Conservation (phyloP, 345 rosid species). For the Arabidopsis thaliana region DNA sequence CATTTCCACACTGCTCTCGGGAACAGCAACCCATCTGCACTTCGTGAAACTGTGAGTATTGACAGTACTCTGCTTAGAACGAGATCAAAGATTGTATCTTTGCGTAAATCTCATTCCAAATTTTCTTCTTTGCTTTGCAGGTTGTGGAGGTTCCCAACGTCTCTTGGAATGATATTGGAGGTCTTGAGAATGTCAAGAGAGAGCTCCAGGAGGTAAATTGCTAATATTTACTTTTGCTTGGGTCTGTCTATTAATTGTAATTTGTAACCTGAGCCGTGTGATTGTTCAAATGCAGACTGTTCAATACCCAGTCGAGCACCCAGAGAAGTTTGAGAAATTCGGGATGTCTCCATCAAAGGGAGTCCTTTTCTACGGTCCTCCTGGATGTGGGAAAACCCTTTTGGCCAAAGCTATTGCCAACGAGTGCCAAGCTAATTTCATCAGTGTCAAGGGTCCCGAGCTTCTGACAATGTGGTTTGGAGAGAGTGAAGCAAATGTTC, state of each 20-base stretch:
- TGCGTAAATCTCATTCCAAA: neutral
- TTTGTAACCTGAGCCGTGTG: slow-evolving; percentile 12
- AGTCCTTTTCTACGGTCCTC: slow-evolving; percentile 96
- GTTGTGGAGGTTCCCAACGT: slow-evolving; percentile 97
- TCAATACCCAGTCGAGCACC: slow-evolving; percentile 99
- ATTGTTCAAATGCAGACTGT: slow-evolving; percentile 69
- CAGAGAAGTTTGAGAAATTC: slow-evolving; percentile 96
- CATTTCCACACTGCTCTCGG: slow-evolving; percentile 96
- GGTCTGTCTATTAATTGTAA: slow-evolving; percentile 15
- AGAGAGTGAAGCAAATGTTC: slow-evolving; percentile 96
- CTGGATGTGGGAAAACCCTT: slow-evolving; percentile 98
- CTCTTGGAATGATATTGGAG: slow-evolving; percentile 94
- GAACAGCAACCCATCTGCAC: slow-evolving; percentile 86
- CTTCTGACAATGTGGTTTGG: slow-evolving; percentile 99
- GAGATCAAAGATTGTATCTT: neutral
- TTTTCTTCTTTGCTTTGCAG: slow-evolving; percentile 40
- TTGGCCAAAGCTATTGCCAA: slow-evolving; percentile 98
- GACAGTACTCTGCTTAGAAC: neutral
- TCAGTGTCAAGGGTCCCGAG: slow-evolving; percentile 97
- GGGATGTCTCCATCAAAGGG: slow-evolving; percentile 99
- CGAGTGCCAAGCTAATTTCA: slow-evolving; percentile 96
- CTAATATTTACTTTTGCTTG: neutral
- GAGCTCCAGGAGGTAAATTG: slow-evolving; percentile 89
- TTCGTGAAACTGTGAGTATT: slow-evolving; percentile 84
- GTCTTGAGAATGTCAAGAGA: slow-evolving; percentile 93